These are phyloP conservation scores for Zea mays DNA, from an alignment of 176 grass and related monocot species.

Conservation along the genomic window DNA sequence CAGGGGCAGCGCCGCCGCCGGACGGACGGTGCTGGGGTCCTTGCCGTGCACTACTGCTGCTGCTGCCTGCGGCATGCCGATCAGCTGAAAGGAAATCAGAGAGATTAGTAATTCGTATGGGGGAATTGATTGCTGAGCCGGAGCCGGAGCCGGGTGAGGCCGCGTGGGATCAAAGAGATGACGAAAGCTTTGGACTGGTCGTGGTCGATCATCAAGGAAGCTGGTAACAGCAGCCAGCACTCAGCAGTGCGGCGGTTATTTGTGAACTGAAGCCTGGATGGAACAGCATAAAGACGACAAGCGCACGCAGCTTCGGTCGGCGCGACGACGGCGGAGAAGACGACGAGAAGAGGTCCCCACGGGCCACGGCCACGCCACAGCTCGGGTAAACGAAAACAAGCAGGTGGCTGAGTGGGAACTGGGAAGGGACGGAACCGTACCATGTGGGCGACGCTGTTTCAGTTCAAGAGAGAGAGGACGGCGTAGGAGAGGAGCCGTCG, in stretches of 20 bases:
- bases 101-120: background rate
- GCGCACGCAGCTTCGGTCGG: background rate
- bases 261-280: background rate
- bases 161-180: background rate
- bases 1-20: background rate
- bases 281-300: slow-evolving; percentile 20
- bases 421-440: background rate
- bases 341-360: background rate
- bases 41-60: background rate
- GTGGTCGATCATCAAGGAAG: background rate
- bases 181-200: background rate
- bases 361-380: background rate
- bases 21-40: background rate
- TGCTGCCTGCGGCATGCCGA: slow-evolving; percentile 30
- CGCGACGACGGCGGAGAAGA: background rate
- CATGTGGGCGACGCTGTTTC: background rate
- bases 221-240: background rate
- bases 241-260: background rate
- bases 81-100: background rate
- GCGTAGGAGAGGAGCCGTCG: background rate
- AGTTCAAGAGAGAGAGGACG: background rate
- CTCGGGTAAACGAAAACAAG: background rate
- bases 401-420: background rate
- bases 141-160: background rate
- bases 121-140: background rate